phyloP scores from a whole-genome alignment of 2,329 filamentous ascomycete genomes.

The Coniella vitis region DNA sequence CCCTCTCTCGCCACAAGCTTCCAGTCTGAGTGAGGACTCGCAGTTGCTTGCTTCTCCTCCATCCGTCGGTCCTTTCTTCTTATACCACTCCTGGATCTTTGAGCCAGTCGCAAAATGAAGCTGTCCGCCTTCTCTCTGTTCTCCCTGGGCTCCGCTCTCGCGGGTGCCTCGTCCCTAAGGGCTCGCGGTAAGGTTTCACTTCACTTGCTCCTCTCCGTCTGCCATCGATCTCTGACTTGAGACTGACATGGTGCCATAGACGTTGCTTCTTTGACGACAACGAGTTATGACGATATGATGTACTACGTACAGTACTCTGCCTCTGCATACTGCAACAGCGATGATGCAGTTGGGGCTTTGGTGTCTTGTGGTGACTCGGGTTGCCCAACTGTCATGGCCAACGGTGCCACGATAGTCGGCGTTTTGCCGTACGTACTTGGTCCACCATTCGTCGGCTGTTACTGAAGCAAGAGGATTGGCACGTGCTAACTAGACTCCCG shows the following conservation, averaged over 20 bases:
- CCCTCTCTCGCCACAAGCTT: conserved; percentile 4
- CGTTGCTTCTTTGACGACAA: conserved; percentile 21
- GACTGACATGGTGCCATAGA: neutral
- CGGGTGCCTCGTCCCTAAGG: conserved; percentile 6
- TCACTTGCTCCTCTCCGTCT: too few relatives aligned
- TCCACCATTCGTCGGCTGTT: neutral
- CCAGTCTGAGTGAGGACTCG: neutral
- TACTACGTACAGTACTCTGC: conserved; percentile 46
- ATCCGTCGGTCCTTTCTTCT: neutral
- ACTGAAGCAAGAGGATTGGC: neutral
- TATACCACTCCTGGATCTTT: neutral
- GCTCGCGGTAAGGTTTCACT: conserved; percentile 9
- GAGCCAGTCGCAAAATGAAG: conserved; percentile 12
- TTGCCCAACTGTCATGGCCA: conserved; percentile 38
- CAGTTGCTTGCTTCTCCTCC: neutral
- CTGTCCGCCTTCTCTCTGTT: conserved; percentile 6
- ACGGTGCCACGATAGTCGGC: conserved; percentile 36
- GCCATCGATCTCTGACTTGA: neutral
- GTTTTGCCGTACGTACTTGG: conserved; percentile 35
- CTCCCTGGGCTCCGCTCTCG: conserved; percentile 6
- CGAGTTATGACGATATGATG: conserved; percentile 33
- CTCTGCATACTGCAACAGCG: conserved; percentile 48
- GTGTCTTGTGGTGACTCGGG: conserved; percentile 36
- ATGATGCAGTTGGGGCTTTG: conserved; percentile 28
- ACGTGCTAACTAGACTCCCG: neutral